These are phyloP conservation scores for Neurospora terricola DNA, from an alignment of 495 filamentous ascomycete genomes.

Conservation along the genomic window DNA sequence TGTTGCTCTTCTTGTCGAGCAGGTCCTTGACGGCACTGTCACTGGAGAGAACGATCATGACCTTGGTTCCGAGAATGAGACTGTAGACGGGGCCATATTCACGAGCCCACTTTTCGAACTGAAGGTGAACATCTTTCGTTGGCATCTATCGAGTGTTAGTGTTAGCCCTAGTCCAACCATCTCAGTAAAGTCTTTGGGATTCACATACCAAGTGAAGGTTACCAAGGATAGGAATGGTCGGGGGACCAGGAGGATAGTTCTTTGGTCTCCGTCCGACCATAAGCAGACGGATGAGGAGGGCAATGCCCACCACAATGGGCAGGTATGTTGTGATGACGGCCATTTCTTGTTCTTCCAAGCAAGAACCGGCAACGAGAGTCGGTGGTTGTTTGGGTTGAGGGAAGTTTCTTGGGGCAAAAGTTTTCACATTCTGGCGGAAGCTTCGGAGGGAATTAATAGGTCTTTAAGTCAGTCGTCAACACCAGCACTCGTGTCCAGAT, in stretches of 20 bases:
- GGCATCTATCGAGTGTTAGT: constrained; percentile 14
- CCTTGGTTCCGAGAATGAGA: constrained; percentile 31
- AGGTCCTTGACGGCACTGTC: constrained; percentile 30
- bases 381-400: not conserved
- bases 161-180: not conserved
- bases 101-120: constrained; percentile 30
- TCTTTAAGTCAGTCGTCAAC: not conserved
- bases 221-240: constrained; percentile 25
- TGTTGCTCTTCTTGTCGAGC: constrained; percentile 25
- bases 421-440: not conserved
- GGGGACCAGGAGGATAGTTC: constrained; percentile 24
- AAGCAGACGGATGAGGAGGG: constrained; percentile 18
- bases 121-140: constrained; percentile 20
- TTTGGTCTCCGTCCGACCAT: constrained; percentile 19
- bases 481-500: not conserved
- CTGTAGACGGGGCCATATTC: constrained; percentile 31
- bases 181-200: not conserved
- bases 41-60: constrained; percentile 23
- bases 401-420: not conserved
- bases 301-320: constrained; percentile 15
- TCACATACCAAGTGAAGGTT: constrained; percentile 23
- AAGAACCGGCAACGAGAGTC: not conserved
- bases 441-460: not conserved
- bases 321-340: constrained; percentile 10
- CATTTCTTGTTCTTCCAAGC: constrained; percentile 7